These are phyloP conservation scores for Citrus mangshanensis DNA, from an alignment of 345 rosid species.

Conservation along the genomic window DNA sequence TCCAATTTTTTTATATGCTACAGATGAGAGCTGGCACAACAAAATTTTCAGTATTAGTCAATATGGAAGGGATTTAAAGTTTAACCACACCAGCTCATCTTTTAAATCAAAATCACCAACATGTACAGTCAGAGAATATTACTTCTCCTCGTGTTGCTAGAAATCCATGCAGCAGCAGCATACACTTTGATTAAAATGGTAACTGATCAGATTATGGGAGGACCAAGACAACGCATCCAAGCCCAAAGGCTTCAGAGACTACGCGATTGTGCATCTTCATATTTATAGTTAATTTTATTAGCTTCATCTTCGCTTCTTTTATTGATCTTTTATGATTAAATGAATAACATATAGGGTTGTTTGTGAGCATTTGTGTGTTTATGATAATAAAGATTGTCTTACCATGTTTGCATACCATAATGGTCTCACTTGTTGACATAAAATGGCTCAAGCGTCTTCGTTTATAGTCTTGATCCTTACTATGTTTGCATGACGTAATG, in stretches of 20 bases:
- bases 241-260: neutral
- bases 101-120: neutral
- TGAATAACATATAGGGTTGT: too few relatives aligned
- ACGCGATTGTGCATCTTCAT: too few relatives aligned
- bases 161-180: neutral
- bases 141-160: neutral
- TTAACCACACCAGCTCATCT: neutral
- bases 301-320: too few relatives aligned
- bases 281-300: too few relatives aligned
- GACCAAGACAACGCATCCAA: neutral
- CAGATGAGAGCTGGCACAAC: neutral
- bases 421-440: too few relatives aligned
- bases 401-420: too few relatives aligned
- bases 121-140: neutral
- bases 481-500: too few relatives aligned
- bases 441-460: too few relatives aligned
- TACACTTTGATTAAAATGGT: neutral
- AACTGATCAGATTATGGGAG: neutral
- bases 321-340: too few relatives aligned
- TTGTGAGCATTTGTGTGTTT: too few relatives aligned
- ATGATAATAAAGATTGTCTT: too few relatives aligned
- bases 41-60: neutral
- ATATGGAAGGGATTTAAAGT: neutral
- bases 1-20: neutral
- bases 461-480: too few relatives aligned